Evolutionary conservation across 257 asterid species (phyloP).

Genomic region (Nyctanthes arbortristis): DNA sequence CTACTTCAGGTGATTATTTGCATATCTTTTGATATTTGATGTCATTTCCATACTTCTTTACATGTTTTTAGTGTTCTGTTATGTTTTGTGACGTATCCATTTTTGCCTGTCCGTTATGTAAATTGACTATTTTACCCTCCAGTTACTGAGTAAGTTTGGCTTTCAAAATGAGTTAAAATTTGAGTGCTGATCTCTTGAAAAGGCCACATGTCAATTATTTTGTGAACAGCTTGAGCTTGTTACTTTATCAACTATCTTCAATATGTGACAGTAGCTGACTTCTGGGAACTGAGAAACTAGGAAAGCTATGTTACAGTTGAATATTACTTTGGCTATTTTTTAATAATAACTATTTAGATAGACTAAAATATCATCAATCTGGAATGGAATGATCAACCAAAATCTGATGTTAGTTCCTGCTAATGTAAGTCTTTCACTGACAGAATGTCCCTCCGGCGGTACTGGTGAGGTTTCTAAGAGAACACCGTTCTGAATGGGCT

Average conservation of each 20-base stretch:
- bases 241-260: no score
- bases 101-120: neutral
- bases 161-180: no score
- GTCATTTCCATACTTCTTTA: neutral
- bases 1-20: constrained; percentile 73
- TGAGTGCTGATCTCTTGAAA: constrained; percentile 7
- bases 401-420: neutral
- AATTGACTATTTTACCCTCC: no score
- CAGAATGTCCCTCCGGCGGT: constrained; percentile 96
- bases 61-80: no score
- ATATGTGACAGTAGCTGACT: neutral
- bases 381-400: constrained; percentile 13
- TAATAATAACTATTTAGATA: neutral
- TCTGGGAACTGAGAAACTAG: neutral
- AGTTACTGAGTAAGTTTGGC: no score
- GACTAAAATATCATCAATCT: neutral
- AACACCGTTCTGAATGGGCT: constrained; percentile 99
- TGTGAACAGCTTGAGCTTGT: constrained; percentile 6
- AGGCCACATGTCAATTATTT: neutral
- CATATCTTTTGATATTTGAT: neutral
- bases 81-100: no score
- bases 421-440: constrained; percentile 12
- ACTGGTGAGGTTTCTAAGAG: constrained; percentile 88
- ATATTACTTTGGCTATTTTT: neutral
- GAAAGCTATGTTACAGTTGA: neutral